These are phyloP conservation scores for Penicillium sp. DNA, from an alignment of 2,329 filamentous ascomycete species.

Conservation along the genomic window DNA sequence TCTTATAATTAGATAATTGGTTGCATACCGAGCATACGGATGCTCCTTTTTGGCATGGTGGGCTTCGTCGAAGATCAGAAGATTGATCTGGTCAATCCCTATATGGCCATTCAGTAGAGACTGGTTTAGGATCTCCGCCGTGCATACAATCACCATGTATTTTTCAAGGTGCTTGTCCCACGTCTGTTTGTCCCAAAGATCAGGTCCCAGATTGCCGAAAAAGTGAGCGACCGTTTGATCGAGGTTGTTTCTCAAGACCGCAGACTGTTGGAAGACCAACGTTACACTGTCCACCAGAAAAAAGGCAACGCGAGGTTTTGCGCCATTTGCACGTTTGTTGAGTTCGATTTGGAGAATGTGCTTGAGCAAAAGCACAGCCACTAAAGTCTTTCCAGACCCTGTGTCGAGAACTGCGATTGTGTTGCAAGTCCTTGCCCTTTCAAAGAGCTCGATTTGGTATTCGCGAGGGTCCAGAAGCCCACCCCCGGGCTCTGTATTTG, in stretches of 20 bases:
- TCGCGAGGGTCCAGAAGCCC: slow-evolving; percentile 79
- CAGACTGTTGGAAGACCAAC: slow-evolving; percentile 84
- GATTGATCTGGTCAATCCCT: slow-evolving; percentile 76
- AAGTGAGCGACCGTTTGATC: slow-evolving; percentile 72
- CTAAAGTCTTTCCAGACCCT: slow-evolving; percentile 95
- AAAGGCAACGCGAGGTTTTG: slow-evolving; percentile 69
- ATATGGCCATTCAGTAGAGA: slow-evolving; percentile 79
- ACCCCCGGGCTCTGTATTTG: slow-evolving; percentile 51
- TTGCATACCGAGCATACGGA: slow-evolving; percentile 67
- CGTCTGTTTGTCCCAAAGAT: slow-evolving; percentile 60
- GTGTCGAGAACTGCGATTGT: slow-evolving; percentile 88
- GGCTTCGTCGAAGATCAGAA: slow-evolving; percentile 93
- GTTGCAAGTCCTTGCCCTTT: slow-evolving; percentile 79
- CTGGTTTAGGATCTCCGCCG: slow-evolving; percentile 79
- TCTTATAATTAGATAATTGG: neutral
- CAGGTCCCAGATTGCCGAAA: slow-evolving; percentile 66
- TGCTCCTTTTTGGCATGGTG: slow-evolving; percentile 96
- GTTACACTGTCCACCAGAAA: slow-evolving; percentile 91
- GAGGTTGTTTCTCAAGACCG: slow-evolving; percentile 77
- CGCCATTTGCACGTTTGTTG: slow-evolving; percentile 62
- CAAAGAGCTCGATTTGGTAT: slow-evolving; percentile 90
- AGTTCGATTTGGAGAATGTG: slow-evolving; percentile 77
- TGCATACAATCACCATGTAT: slow-evolving; percentile 87
- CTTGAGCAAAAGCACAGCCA: slow-evolving; percentile 80
- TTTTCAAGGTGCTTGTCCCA: slow-evolving; percentile 60